Base-by-base conservation (phyloP, 1,139 yeast species). In the Zygosaccharomyces pseudobailii region DNA sequence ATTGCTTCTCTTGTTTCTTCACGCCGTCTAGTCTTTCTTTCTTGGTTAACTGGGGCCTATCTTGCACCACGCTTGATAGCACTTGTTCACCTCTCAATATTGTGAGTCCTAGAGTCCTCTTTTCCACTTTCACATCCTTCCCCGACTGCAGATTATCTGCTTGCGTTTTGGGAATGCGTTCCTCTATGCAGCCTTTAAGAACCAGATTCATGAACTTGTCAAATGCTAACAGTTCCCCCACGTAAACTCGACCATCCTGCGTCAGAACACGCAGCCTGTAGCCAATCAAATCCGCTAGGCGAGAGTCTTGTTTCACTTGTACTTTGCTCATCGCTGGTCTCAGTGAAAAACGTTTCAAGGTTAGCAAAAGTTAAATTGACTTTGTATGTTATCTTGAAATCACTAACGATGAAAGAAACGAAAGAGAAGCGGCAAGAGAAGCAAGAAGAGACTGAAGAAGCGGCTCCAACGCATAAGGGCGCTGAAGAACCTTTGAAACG, bases 121-220 rank as follows among this genome's bases (percentile, higher is more conserved):
- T 85, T 69, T 67, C 58, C 55, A 62, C 42, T 54, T 57, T 28
- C 62, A 59, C 56, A 43, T 54, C 50, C 53, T 61, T 50, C 45
- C 59, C 58, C 36, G 71, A 51, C 70, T 69, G 55, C 76, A 71
- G 45, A 71, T 75, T 42, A 61, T 64, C 24, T 82, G 77, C 36
- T 36, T 62, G 65, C 55, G 81, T 82, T 57, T 80, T 83, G 4
- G 95, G 82, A 13, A 82, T 70, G 54, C 97, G 75, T 58, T 81
- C 80, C 62, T 92, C 98, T 59, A 87, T 90, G 40, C 95, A 80
- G 55, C 90, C 95, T 13, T 87, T 77, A 36, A 92, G 71, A 13
- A 92, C 96, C 38, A 92, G 66, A 65, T 92, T 92, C 83, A 90
- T 83, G 65, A 84, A 87, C 64, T 84, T 84, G 67, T 92, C 97